Base-by-base conservation (phyloP, 768 basidiomycete species). In the Asterophora lycoperdoides region DNA sequence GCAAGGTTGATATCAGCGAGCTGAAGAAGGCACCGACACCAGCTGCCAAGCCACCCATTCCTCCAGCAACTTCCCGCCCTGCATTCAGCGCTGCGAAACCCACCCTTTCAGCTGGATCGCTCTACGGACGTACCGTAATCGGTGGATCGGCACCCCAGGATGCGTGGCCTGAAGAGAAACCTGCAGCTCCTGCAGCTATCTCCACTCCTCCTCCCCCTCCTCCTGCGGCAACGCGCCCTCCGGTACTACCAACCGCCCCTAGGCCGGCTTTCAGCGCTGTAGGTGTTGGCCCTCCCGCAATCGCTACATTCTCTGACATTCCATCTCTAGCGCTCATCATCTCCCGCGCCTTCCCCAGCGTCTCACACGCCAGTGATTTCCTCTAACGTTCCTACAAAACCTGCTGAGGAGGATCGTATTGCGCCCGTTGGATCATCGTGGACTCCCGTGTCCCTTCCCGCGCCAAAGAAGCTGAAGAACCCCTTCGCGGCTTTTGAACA, bases 381-480 rank as follows among this genome's bases (percentile, higher is more conserved):
- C 3, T 78, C 84, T 0, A 75, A 65, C 30, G 58, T 68, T 0
- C 74, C 84, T 0, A 76, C 81, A 0, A 91, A 89, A 56, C 86
- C 89, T 10, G 68, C 75, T 0, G 83, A 84, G 48, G 87, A 93
- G 0, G 90, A 94, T 65, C 81, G 81, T 4, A 94, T 95, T 56
- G 86, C 74, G 1, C 89, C 89, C 1, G 84, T 93, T 15, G 89
- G 93, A 41, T 91, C 93, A 0, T 78, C 86, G 0, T 97, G 93
- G 63, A 89, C 84, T 1, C 95, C 95, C 2, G 91, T 98, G 51
- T 79, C 80, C 44, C 75, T 98, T 8, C 78, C 83, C 17, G 77
- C 85, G 18, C 95, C 95, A 0, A 93, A 86, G 67, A 97, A 85
- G 66, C 76, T 98, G 44, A 86, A 72, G 56, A 95, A 93, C 62